These are phyloP conservation scores for Globisporangium abappressorium DNA, from an alignment of 352 stramenopile species.

Conservation along the genomic window DNA sequence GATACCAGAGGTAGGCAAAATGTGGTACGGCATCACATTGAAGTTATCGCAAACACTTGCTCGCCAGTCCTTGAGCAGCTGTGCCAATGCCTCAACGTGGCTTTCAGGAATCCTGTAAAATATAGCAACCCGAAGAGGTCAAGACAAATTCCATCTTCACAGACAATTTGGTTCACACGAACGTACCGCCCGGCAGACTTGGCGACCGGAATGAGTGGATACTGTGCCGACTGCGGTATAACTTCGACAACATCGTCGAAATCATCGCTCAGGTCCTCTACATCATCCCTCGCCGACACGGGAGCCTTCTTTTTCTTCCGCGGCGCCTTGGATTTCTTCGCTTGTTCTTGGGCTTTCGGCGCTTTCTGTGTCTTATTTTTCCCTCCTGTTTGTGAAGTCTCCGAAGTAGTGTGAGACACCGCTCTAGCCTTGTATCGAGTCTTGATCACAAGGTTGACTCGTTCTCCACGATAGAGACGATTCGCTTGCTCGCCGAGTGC, in stretches of 20 bases:
- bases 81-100: slow-evolving; percentile 69
- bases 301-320: slow-evolving; percentile 38
- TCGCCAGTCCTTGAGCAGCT: slow-evolving; percentile 85
- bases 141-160: background rate
- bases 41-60: slow-evolving; percentile 83
- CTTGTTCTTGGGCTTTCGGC: background rate
- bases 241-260: slow-evolving; percentile 62
- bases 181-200: slow-evolving; percentile 49
- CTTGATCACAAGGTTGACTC: slow-evolving; percentile 78
- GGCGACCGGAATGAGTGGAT: slow-evolving; percentile 50
- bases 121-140: background rate
- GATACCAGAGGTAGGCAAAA: slow-evolving; percentile 77
- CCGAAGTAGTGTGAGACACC: slow-evolving; percentile 21
- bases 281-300: slow-evolving; percentile 30
- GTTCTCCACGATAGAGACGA: slow-evolving; percentile 57
- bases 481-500: slow-evolving; percentile 47
- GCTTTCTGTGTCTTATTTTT: slow-evolving; percentile 39
- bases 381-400: slow-evolving; percentile 21
- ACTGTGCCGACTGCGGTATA: slow-evolving; percentile 30
- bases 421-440: slow-evolving; percentile 48
- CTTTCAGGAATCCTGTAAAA: slow-evolving; percentile 53
- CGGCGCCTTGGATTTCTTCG: slow-evolving; percentile 26
- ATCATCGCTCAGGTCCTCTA: slow-evolving; percentile 66
- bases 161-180: background rate
- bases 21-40: slow-evolving; percentile 88